phyloP scores from a whole-genome alignment of 208 protist genomes.

The Phytomonas sp. region DNA sequence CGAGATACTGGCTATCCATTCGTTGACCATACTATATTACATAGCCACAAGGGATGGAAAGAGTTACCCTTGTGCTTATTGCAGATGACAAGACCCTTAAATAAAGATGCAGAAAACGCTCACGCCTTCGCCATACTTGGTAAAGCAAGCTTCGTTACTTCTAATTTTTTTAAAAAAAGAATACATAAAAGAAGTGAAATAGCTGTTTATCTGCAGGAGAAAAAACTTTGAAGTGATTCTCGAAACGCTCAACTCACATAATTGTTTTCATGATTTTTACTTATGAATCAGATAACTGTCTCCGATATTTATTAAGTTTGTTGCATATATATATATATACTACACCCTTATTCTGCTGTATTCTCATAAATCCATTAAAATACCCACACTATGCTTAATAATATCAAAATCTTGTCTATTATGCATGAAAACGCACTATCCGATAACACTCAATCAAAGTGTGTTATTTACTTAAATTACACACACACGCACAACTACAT shows the following conservation, averaged over 20 bases:
- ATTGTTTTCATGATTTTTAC: neutral
- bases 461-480: neutral
- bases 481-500: neutral
- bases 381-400: neutral
- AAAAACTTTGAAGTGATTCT: neutral
- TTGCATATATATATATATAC: neutral
- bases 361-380: neutral
- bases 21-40: neutral
- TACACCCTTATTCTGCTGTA: neutral
- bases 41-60: neutral
- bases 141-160: neutral
- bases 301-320: neutral
- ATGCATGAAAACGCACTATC: neutral
- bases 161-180: neutral
- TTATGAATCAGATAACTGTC: neutral
- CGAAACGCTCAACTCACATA: neutral
- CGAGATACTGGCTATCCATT: neutral
- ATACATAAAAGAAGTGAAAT: neutral
- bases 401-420: neutral
- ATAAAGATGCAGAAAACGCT: neutral
- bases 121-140: neutral
- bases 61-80: neutral
- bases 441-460: neutral
- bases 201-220: neutral
- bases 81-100: neutral